These are phyloP conservation scores for Aaosphaeria pasadenensis DNA, from an alignment of 2,329 filamentous ascomycete genomes.

Conservation along the genomic window DNA sequence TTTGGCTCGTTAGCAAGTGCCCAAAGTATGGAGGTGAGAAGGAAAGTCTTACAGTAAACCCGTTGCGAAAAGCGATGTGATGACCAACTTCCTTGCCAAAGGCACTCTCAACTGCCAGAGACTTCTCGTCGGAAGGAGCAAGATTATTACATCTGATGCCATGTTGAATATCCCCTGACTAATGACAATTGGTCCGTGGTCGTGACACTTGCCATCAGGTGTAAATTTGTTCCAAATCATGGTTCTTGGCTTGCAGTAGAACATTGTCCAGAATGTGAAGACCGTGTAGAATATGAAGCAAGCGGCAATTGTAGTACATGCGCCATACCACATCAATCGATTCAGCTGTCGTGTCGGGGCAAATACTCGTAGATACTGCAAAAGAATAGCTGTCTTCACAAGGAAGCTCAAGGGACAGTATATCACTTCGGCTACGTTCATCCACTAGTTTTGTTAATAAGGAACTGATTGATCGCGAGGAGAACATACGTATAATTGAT, in stretches of 20 bases:
- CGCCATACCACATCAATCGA: constrained; percentile 21
- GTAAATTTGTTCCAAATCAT: constrained; percentile 25
- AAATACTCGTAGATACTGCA: constrained; percentile 26
- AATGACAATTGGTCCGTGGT: constrained; percentile 21
- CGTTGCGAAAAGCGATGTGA: constrained; percentile 21
- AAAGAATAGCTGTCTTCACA: constrained; percentile 25
- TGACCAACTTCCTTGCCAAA: constrained; percentile 18
- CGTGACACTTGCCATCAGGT: constrained; percentile 17
- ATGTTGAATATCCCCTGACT: constrained; percentile 23
- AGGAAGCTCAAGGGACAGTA: constrained; percentile 25
- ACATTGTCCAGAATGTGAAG: constrained; percentile 24
- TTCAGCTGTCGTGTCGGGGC: constrained; percentile 17
- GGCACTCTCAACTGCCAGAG: constrained; percentile 22
- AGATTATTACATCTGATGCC: constrained; percentile 21
- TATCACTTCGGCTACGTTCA: constrained; percentile 20
- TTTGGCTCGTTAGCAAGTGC: constrained; percentile 2
- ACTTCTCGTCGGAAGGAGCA: constrained; percentile 19
- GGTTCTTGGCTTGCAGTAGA: constrained; percentile 20
- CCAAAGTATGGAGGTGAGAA: neutral
- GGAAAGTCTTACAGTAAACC: constrained; percentile 20
- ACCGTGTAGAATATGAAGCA: constrained; percentile 21
- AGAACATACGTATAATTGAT: constrained; percentile 20
- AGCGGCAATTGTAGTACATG: constrained; percentile 16
- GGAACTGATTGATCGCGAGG: neutral
- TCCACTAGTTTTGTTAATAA: constrained; percentile 12